Percentiles rank a stretch among this genome's conserved stretches.
phyloP scores from a whole-genome alignment of 139 green algal genomes.

The Trebouxia sp. region DNA sequence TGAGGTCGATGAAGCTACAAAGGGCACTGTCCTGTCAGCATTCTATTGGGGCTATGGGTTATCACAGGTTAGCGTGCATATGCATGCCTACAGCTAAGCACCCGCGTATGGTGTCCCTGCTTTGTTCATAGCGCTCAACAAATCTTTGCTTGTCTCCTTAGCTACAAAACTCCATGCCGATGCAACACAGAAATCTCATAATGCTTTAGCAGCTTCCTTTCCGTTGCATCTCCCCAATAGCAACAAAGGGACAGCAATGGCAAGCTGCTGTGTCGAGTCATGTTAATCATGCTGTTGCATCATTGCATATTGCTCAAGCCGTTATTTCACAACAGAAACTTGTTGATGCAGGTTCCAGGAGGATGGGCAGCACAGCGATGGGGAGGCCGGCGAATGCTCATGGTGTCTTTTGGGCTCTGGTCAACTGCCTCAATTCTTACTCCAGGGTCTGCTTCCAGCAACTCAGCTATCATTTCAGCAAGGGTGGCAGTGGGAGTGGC shows the following conservation, averaged over 20 bases:
- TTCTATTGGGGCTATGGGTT: constrained; percentile 98
- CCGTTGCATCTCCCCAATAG: no score
- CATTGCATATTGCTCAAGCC: no score
- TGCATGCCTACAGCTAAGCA: background rate
- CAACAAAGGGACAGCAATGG: no score
- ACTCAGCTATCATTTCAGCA: constrained; percentile 37
- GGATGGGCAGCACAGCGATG: constrained; percentile 89
- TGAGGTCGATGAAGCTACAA: constrained; percentile 69
- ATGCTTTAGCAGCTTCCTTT: no score
- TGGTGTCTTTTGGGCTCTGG: constrained; percentile 84
- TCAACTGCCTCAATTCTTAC: constrained; percentile 77
- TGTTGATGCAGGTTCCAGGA: constrained; percentile 79
- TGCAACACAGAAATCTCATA: no score
- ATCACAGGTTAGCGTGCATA: constrained; percentile 69
- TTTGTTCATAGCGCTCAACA: no score
- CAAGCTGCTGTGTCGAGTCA: no score
- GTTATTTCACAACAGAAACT: background rate
- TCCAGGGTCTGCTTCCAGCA: constrained; percentile 46
- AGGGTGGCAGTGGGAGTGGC: constrained; percentile 81
- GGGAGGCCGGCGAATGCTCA: constrained; percentile 81
- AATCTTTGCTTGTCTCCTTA: no score
- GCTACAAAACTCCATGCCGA: no score
- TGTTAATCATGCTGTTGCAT: no score
- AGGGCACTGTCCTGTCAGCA: constrained; percentile 89
- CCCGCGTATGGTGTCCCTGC: background rate